phyloP scores from a whole-genome alignment of 805 yeast species.

The Ogataea haglerorum region DNA sequence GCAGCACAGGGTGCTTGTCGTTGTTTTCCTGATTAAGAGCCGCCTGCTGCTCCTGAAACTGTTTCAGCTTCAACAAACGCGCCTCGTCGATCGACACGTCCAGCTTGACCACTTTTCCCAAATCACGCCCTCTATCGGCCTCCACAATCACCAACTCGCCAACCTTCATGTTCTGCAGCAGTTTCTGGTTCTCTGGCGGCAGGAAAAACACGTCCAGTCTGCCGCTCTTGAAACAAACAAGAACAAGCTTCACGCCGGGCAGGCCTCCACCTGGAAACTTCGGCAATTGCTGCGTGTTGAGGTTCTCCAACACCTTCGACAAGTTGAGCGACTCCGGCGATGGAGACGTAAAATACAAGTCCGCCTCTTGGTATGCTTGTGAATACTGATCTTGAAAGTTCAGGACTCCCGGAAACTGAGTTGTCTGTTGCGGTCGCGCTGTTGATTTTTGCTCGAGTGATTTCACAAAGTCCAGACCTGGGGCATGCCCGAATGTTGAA shows the following conservation, averaged over 20 bases:
- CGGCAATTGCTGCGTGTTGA: conserved; percentile 28
- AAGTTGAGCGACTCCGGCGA: conserved; percentile 25
- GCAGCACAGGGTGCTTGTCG: conserved; percentile 44
- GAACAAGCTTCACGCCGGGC: conserved; percentile 41
- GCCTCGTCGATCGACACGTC: conserved; percentile 65
- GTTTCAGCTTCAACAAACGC: conserved; percentile 58
- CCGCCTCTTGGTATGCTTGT: conserved; percentile 27
- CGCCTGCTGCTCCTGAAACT: conserved; percentile 68
- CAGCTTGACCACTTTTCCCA: conserved; percentile 61
- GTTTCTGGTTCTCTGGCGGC: conserved; percentile 35
- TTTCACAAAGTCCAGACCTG: conserved; percentile 22
- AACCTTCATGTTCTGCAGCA: conserved; percentile 33
- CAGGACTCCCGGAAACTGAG: conserved; percentile 3
- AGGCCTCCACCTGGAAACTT: conserved; percentile 31
- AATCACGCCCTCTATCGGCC: conserved; percentile 78
- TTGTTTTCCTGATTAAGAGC: conserved; percentile 44
- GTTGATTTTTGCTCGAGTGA: conserved; percentile 20
- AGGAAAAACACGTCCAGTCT: conserved; percentile 74
- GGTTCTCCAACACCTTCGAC: conserved; percentile 20
- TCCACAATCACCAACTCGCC: conserved; percentile 79
- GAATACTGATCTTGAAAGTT: conserved; percentile 26
- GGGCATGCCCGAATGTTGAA: conserved; percentile 18
- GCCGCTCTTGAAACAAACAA: conserved; percentile 76
- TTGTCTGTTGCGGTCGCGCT: conserved; percentile 10
- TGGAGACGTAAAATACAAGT: conserved; percentile 29